A percentile compares a stretch with the other conserved stretches of the same genome.
phyloP scores from a whole-genome alignment of 768 basidiomycete species.

The Collybia sordida region DNA sequence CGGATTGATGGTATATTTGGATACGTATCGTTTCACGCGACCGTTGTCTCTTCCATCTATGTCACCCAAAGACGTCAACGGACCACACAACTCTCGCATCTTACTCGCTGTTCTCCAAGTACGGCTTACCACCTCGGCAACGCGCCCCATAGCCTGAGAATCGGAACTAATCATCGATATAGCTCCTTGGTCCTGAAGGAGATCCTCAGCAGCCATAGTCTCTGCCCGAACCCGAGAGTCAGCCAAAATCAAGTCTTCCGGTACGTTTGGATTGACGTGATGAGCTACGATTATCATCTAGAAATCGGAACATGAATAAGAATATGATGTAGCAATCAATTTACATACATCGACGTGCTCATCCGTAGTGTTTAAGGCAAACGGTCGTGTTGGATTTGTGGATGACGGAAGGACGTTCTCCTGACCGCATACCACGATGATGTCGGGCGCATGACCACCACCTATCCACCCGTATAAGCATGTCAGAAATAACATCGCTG shows the following conservation, averaged over 20 bases:
- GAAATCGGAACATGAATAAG: neutral
- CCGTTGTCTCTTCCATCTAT: conserved; percentile 72
- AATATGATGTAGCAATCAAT: neutral
- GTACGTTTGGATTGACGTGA: conserved; percentile 87
- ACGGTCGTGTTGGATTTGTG: conserved; percentile 96
- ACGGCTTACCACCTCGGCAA: conserved; percentile 89
- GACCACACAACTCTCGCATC: conserved; percentile 79
- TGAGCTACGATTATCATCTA: conserved; percentile 99
- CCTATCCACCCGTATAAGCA: conserved; percentile 45
- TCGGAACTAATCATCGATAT: conserved; percentile 98
- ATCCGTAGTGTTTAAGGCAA: conserved; percentile 86
- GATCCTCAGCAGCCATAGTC: conserved; percentile 97
- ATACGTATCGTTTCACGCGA: conserved; percentile 91
- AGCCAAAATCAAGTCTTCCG: conserved; percentile 93
- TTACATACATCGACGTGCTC: conserved; percentile 90
- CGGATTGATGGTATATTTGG: conserved; percentile 99
- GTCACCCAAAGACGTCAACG: conserved; percentile 72
- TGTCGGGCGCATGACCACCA: conserved; percentile 96
- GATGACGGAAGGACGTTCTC: conserved; percentile 93
- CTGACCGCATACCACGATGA: conserved; percentile 93
- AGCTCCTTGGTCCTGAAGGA: conserved; percentile 88
- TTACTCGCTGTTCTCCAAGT: conserved; percentile 99
- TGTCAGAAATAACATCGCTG: neutral
- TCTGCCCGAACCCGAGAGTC: conserved; percentile 96
- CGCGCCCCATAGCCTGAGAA: conserved; percentile 97